Evolutionary conservation across 163 green algal genomes (phyloP).

Genomic region (Chlorella variabilis): DNA sequence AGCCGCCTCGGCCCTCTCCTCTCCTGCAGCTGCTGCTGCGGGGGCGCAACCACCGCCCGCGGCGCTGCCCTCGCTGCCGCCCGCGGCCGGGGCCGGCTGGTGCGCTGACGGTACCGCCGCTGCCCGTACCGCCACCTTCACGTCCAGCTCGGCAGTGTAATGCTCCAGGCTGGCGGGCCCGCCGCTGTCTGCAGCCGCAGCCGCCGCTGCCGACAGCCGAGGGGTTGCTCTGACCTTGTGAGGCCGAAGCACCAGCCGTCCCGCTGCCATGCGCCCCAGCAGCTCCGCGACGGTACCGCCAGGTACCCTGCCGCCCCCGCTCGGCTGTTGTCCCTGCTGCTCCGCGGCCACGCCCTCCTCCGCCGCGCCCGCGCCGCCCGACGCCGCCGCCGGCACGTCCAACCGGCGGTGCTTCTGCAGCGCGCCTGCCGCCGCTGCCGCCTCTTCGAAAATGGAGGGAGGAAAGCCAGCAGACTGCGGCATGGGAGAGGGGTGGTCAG

Average conservation of each 20-base stretch:
- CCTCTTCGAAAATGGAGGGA: neutral
- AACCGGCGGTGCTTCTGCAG: neutral
- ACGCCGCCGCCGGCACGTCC: neutral
- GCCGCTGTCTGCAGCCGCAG: neutral
- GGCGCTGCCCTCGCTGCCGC: constrained; percentile 27
- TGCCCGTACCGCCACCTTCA: neutral
- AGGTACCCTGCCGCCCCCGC: too few species aligned
- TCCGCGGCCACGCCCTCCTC: neutral
- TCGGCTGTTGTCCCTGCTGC: neutral
- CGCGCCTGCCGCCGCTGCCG: neutral
- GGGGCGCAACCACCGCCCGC: neutral
- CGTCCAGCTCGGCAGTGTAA: neutral
- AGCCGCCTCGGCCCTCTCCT: neutral
- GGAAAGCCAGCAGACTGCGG: constrained; percentile 4
- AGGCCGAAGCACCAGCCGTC: constrained; percentile 7
- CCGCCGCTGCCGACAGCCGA: neutral
- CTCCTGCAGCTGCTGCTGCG: neutral
- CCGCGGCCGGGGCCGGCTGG: neutral
- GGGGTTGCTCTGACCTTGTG: neutral
- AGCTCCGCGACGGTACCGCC: constrained; percentile 1
- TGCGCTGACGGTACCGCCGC: too few species aligned
- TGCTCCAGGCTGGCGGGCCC: neutral
- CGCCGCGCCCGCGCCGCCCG: neutral
- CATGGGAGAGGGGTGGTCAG: too few species aligned
- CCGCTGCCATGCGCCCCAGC: constrained; percentile 10